Evolutionary conservation across 495 filamentous ascomycete species (phyloP).

Genomic region (Tuber magnatum): DNA sequence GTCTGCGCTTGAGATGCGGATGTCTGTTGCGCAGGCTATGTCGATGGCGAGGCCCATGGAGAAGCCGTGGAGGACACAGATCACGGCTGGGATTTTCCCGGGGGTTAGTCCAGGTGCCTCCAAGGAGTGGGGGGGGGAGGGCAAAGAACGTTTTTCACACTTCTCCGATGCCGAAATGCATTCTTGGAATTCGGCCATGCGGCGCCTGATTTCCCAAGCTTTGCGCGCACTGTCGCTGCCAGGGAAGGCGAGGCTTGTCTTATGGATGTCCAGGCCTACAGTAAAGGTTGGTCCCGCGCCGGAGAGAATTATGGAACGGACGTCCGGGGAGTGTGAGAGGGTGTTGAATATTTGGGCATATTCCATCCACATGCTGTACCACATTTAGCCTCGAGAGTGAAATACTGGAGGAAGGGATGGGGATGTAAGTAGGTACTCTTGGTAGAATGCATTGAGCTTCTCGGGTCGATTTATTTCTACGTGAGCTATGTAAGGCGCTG

Average conservation of each 20-base stretch:
- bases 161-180: constrained; percentile 68
- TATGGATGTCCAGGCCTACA: constrained; percentile 69
- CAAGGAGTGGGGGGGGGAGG: background rate
- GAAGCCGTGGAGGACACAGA: constrained; percentile 75
- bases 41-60: constrained; percentile 79
- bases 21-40: constrained; percentile 66
- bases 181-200: constrained; percentile 70
- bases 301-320: constrained; percentile 74
- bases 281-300: constrained; percentile 85
- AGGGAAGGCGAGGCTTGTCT: constrained; percentile 40
- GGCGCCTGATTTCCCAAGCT: constrained; percentile 56
- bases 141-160: constrained; percentile 71
- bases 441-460: constrained; percentile 86
- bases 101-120: constrained; percentile 14
- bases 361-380: constrained; percentile 76
- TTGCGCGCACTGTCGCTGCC: constrained; percentile 57
- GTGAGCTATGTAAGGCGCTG: constrained; percentile 67
- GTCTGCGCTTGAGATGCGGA: constrained; percentile 62
- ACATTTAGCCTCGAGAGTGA: background rate
- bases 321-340: constrained; percentile 63
- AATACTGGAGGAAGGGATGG: background rate
- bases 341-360: constrained; percentile 62
- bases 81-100: constrained; percentile 53
- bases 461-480: constrained; percentile 86
- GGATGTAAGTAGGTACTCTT: constrained; percentile 48